Evolutionary conservation across 495 filamentous ascomycete genomes (phyloP).

Genomic region (Saxophila tyrrhenica): DNA sequence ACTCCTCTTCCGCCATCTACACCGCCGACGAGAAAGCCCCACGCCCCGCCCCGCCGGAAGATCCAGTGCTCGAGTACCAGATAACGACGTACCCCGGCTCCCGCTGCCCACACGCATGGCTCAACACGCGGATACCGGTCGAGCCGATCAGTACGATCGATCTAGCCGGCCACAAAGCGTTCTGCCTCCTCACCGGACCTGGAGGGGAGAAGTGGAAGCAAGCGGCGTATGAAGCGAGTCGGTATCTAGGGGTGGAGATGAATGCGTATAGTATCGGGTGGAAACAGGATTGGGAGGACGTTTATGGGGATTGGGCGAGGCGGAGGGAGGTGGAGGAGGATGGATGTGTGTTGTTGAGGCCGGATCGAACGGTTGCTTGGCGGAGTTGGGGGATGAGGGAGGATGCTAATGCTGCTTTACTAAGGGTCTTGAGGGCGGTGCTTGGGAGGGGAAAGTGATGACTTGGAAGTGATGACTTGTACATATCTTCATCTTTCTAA

Average conservation of each 20-base stretch:
- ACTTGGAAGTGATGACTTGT: background rate
- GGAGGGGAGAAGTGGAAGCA: constrained; percentile 40
- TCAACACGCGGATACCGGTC: constrained; percentile 34
- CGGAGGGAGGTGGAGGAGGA: constrained; percentile 39
- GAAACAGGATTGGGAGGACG: constrained; percentile 40
- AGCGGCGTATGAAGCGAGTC: constrained; percentile 30
- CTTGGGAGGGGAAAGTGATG: constrained; percentile 2
- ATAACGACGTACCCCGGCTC: constrained; percentile 40
- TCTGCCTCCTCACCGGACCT: constrained; percentile 39
- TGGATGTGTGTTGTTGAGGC: constrained; percentile 40
- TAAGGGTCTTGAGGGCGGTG: constrained; percentile 22
- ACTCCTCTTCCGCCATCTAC: constrained; percentile 27
- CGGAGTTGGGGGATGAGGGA: constrained; percentile 19
- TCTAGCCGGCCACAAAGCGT: constrained; percentile 39
- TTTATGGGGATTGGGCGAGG: constrained; percentile 41
- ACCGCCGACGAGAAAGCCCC: constrained; percentile 20
- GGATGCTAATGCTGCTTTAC: constrained; percentile 21
- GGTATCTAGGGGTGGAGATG: constrained; percentile 31
- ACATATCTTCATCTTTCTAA: background rate
- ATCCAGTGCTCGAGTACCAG: constrained; percentile 29
- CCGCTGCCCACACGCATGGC: constrained; percentile 44
- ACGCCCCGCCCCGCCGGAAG: constrained; percentile 1
- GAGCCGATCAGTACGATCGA: constrained; percentile 41
- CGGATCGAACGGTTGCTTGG: constrained; percentile 41
- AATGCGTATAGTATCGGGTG: constrained; percentile 38